Evolutionary conservation across 2,329 filamentous ascomycete species (phyloP).

Genomic region (Pseudogymnoascus sp.): DNA sequence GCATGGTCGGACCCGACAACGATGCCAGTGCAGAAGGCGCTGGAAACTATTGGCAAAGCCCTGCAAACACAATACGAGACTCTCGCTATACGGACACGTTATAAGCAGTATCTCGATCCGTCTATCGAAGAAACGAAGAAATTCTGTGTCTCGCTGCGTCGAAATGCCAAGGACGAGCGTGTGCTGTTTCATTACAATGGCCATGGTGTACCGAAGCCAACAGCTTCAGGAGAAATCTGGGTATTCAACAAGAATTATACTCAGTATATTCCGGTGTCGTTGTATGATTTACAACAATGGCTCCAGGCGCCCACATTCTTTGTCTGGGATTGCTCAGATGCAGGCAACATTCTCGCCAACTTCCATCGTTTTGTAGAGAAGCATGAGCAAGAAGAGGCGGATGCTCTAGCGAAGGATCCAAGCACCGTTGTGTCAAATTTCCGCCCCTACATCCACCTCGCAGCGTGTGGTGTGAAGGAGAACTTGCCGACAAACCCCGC

Average conservation of each 20-base stretch:
- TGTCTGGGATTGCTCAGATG: conserved; percentile 96
- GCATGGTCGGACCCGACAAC: conserved; percentile 92
- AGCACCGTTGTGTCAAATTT: conserved; percentile 72
- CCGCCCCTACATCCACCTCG: conserved; percentile 74
- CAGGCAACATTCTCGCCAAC: conserved; percentile 89
- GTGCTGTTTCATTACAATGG: conserved; percentile 99
- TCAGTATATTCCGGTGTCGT: conserved; percentile 92
- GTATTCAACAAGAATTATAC: conserved; percentile 99
- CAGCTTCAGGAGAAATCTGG: conserved; percentile 94
- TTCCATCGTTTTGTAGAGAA: conserved; percentile 93
- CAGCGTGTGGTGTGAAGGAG: conserved; percentile 83
- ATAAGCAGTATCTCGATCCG: conserved; percentile 93
- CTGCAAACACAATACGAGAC: conserved; percentile 96
- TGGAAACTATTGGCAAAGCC: conserved; percentile 92
- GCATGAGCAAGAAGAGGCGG: conserved; percentile 81
- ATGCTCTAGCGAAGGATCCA: conserved; percentile 67
- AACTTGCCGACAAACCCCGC: conserved; percentile 91
- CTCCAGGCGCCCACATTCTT: conserved; percentile 91
- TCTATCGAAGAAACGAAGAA: conserved; percentile 97
- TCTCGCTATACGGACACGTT: conserved; percentile 86
- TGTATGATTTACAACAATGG: conserved; percentile 94
- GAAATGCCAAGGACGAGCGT: conserved; percentile 91
- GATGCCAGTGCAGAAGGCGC: conserved; percentile 71
- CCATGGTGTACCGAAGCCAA: conserved; percentile 92
- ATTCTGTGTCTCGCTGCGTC: conserved; percentile 80